Conservation (phyloP, 148 eudicot species). For the Salicornia ramosissima region DNA sequence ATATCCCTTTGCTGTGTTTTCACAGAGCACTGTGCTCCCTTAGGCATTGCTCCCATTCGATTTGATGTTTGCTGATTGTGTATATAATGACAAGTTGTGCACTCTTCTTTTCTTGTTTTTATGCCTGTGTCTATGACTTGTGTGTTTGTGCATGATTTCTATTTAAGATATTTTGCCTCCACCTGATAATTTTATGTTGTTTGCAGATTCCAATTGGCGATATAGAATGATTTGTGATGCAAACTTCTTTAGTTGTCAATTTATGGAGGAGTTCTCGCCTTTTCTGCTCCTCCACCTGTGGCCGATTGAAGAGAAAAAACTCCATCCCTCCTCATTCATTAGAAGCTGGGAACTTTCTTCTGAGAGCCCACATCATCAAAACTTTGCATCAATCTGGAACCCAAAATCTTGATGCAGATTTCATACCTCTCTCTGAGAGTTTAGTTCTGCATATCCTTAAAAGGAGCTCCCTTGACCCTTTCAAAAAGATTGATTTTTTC, state of each 20-base stretch:
- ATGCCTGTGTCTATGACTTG: too few relatives aligned
- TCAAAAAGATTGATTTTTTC: slow-evolving; percentile 63
- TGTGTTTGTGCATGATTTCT: neutral
- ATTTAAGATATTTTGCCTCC: neutral
- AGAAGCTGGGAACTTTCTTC: slow-evolving; percentile 40
- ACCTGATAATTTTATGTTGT: neutral
- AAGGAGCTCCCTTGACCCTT: slow-evolving; percentile 42
- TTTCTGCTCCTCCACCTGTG: slow-evolving; percentile 20
- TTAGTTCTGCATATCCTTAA: slow-evolving; percentile 54
- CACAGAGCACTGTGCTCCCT: too few relatives aligned
- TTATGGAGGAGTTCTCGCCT: slow-evolving; percentile 21
- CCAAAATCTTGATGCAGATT: slow-evolving; percentile 38
- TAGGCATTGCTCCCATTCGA: too few relatives aligned
- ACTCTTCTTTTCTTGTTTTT: neutral
- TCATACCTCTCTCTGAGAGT: slow-evolving; percentile 46
- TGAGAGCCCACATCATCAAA: slow-evolving; percentile 53
- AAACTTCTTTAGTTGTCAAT: slow-evolving; percentile 6
- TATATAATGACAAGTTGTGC: too few relatives aligned
- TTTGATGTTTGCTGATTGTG: too few relatives aligned
- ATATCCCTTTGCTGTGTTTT: too few relatives aligned
- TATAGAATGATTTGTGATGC: slow-evolving; percentile 18
- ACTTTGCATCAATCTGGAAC: slow-evolving; percentile 46
- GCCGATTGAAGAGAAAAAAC: slow-evolving; percentile 9
- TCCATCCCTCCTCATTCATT: slow-evolving; percentile 8
- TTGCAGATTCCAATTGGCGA: slow-evolving; percentile 11